A percentile compares a stretch with the other conserved stretches of the same genome.
Evolutionary conservation across 306 rosid species (phyloP).

Genomic region (Fragaria nilgerrensis): DNA sequence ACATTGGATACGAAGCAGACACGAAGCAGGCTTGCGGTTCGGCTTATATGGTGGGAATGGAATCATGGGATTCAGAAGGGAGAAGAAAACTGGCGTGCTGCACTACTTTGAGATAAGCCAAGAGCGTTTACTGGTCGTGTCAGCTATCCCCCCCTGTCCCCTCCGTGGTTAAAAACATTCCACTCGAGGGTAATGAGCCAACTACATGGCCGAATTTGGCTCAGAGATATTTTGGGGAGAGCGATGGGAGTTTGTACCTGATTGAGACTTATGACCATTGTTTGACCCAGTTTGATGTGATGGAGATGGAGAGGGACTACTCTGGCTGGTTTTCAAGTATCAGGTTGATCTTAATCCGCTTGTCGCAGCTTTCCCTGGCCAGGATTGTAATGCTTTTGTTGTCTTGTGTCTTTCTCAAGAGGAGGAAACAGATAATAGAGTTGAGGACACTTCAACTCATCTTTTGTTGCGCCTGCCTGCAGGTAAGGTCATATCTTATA

Average conservation of each 20-base stretch:
- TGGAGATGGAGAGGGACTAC: too few species aligned
- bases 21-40: neutral
- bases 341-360: too few species aligned
- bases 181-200: neutral
- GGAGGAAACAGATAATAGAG: neutral
- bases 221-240: too few species aligned
- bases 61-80: neutral
- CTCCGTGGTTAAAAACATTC: neutral
- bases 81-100: neutral
- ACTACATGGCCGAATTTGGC: too few species aligned
- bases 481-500: neutral
- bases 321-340: too few species aligned
- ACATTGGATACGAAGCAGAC: neutral
- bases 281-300: too few species aligned
- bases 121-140: neutral
- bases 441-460: neutral
- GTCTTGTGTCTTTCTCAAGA: neutral
- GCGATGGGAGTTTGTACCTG: too few species aligned
- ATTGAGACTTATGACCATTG: too few species aligned
- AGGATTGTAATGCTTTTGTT: neutral
- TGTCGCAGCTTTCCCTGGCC: neutral
- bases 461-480: constrained; percentile 1
- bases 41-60: too few species aligned
- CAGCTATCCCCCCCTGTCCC: neutral
- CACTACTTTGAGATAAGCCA: constrained; percentile 2